Percentiles rank a stretch among this genome's conserved stretches.
These are phyloP conservation scores for Triticum turgidum DNA, from an alignment of 176 grass and related monocot species.

Conservation along the genomic window DNA sequence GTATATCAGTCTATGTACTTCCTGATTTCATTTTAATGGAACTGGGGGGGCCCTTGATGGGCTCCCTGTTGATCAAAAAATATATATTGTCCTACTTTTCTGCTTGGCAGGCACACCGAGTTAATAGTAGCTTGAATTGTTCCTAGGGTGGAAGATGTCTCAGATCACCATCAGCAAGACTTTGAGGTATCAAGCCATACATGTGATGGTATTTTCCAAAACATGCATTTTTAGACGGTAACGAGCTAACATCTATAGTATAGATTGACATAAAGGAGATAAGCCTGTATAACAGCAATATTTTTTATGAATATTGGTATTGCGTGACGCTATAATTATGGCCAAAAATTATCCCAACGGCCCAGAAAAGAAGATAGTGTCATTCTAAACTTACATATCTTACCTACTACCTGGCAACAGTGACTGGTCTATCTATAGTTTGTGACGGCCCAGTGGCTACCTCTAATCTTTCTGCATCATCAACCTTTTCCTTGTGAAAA, in stretches of 20 bases:
- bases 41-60: too few relatives aligned
- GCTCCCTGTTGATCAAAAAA: too few relatives aligned
- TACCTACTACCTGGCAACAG: background rate
- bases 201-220: conserved; percentile 4
- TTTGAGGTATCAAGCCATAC: background rate
- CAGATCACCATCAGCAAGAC: background rate
- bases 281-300: background rate
- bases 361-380: background rate
- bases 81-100: background rate
- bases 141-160: too few relatives aligned
- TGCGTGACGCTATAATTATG: background rate
- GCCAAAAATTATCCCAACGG: background rate
- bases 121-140: background rate
- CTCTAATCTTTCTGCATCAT: conserved; percentile 11
- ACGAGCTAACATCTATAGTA: background rate
- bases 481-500: background rate
- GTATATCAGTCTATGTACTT: too few relatives aligned
- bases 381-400: background rate
- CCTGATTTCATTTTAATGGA: too few relatives aligned
- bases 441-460: background rate
- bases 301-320: background rate
- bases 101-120: background rate
- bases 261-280: background rate
- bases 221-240: background rate
- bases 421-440: conserved; percentile 1